A percentile compares a stretch with the other conserved stretches of the same genome.
These are phyloP conservation scores for Leccinum variicolor DNA, from an alignment of 768 basidiomycete species.

Conservation along the genomic window DNA sequence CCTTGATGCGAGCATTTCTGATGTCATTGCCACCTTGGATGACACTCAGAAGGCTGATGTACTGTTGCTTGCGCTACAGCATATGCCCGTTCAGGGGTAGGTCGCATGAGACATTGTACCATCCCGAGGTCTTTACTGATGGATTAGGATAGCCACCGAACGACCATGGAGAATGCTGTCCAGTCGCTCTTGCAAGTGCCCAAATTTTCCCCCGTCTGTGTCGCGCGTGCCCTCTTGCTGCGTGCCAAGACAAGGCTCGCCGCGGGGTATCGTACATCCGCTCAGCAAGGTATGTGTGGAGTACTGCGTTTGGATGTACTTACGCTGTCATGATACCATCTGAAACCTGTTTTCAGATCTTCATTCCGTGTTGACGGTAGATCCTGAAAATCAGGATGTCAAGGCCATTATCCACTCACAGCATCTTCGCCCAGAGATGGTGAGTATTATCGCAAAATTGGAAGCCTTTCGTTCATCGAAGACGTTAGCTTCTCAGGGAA, in stretches of 20 bases:
- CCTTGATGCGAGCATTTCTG: constrained; percentile 71
- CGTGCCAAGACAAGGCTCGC: constrained; percentile 66
- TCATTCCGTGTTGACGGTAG: constrained; percentile 57
- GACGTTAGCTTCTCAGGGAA: constrained; percentile 29
- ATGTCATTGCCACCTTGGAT: constrained; percentile 54
- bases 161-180: constrained; percentile 69
- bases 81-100: constrained; percentile 69
- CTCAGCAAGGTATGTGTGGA: constrained; percentile 52
- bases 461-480: background rate
- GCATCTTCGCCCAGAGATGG: constrained; percentile 54
- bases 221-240: constrained; percentile 59
- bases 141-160: constrained; percentile 40
- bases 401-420: constrained; percentile 54
- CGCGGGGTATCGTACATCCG: constrained; percentile 56
- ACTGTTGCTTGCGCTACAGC: constrained; percentile 77
- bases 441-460: constrained; percentile 20
- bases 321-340: background rate
- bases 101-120: constrained; percentile 16
- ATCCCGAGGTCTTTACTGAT: constrained; percentile 7
- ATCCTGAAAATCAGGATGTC: constrained; percentile 71
- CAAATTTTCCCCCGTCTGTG: constrained; percentile 46
- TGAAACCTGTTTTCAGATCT: constrained; percentile 44
- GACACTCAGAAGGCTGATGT: constrained; percentile 69
- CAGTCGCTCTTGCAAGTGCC: constrained; percentile 64
- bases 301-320: background rate